Base-by-base conservation (phyloP, 2,329 filamentous ascomycete genomes). In the Blastomyces gilchristii region DNA sequence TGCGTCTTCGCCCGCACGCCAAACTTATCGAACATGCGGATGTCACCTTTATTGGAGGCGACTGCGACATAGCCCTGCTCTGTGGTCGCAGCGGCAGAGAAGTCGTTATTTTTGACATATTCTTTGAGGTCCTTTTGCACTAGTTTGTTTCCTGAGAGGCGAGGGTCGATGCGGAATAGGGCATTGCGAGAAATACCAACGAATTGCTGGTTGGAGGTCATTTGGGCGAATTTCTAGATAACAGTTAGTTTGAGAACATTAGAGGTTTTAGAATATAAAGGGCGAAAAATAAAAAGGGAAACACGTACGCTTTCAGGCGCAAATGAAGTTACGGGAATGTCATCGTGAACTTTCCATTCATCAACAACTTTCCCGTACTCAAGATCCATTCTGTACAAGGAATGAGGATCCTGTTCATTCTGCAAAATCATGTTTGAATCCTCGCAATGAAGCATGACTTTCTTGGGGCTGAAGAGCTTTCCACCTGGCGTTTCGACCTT, bases 1-100 rank as follows among this genome's bases (percentile, higher is more conserved):
- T 95, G 90, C 0, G 94, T 97, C 82, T 99, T 99, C 49, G 94
- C 94, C 69, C 96, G 95, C 78, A 97, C 95, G 16, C 94, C 94
- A 1, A 99, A 85, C 22, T 92, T 89, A 74, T 99, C 94, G 71
- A 99, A 99, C 70, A 99, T 85, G 62, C 94, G 90, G 66, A 99
- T 91, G 69, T 99, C 94, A 69, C 94, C 94, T 80, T 99, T 99
- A 79, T 96, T 96, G 61, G 91, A 97, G 0, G 94, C 93, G 8
- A 99, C 92, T 4, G 94, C 94, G 67, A 99, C 91, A 72, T 97
- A 95, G 12, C 94, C 94, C 78, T 97, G 93, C 71, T 96, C 91
- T 0, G 94, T 99, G 0, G 94, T 97, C 5, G 94, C 91, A 37
- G 95, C 83, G 16, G 93, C 88, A 0, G 92, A 97, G 77, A 99